phyloP scores from a whole-genome alignment of 2,329 filamentous ascomycete species.

The Cytospora chrysosperma region DNA sequence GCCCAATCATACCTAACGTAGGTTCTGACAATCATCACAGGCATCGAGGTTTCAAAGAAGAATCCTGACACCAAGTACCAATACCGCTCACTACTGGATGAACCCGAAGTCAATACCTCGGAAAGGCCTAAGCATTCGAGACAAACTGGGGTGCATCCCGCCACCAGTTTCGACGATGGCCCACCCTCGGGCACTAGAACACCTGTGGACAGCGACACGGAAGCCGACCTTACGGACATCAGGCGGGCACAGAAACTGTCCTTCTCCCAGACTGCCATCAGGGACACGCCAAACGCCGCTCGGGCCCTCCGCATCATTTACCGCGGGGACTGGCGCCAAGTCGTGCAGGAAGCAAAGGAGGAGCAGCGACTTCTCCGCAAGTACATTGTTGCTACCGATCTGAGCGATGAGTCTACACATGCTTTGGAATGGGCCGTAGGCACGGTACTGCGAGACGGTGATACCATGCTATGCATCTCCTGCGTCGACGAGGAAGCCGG shows the following conservation, averaged over 20 bases:
- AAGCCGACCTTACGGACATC: conserved; percentile 81
- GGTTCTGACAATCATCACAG: conserved; percentile 33
- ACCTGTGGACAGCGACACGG: conserved; percentile 78
- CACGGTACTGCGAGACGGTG: conserved; percentile 88
- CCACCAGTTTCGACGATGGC: conserved; percentile 77
- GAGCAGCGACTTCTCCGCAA: conserved; percentile 78
- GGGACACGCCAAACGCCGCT: conserved; percentile 71
- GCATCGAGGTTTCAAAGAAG: conserved; percentile 52
- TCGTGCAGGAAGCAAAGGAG: conserved; percentile 75
- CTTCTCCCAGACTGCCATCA: conserved; percentile 76
- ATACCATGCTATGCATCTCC: conserved; percentile 90
- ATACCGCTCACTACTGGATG: conserved; percentile 63
- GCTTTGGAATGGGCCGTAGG: conserved; percentile 97
- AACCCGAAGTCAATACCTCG: conserved; percentile 66
- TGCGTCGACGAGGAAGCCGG: conserved; percentile 86
- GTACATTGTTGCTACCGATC: conserved; percentile 92
- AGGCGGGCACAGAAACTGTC: conserved; percentile 82
- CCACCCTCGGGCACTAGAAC: conserved; percentile 53
- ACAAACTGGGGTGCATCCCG: conserved; percentile 70
- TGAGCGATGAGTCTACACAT: conserved; percentile 92
- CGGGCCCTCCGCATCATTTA: conserved; percentile 87
- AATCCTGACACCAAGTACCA: conserved; percentile 46
- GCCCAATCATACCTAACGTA: too few relatives aligned
- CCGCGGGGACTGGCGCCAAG: conserved; percentile 77
- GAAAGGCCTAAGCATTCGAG: conserved; percentile 53